Evolutionary conservation across 169 alveolate species (phyloP).

Genomic region (Miamiensis avidus): DNA sequence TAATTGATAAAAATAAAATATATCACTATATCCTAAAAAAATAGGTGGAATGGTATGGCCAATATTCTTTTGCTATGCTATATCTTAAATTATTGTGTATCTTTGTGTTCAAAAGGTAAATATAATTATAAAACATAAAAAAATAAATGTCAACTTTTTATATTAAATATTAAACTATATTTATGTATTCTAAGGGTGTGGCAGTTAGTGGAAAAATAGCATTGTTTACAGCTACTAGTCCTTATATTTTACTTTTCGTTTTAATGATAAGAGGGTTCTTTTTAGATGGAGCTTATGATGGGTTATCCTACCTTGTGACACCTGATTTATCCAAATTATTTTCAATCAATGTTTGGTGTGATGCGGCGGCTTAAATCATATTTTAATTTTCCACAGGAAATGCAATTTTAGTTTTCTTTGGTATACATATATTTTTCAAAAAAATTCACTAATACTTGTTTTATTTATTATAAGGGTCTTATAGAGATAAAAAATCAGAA

Average conservation of each 20-base stretch:
- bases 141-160: slow-evolving; percentile 11
- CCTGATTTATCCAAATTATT: slow-evolving; percentile 49
- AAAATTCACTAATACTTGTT: too few species aligned
- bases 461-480: neutral
- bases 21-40: neutral
- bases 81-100: slow-evolving; percentile 17
- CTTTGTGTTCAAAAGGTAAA: neutral
- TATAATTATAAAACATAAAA: slow-evolving; percentile 5
- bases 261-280: slow-evolving; percentile 48
- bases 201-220: slow-evolving; percentile 38
- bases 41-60: slow-evolving; percentile 22
- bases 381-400: slow-evolving; percentile 46
- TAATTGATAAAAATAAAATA: too few species aligned
- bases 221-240: slow-evolving; percentile 41
- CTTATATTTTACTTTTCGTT: slow-evolving; percentile 41
- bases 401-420: slow-evolving; percentile 35
- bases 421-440: neutral
- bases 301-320: slow-evolving; percentile 35
- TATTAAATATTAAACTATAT: neutral
- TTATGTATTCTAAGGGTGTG: slow-evolving; percentile 30
- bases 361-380: slow-evolving; percentile 56
- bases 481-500: slow-evolving; percentile 26
- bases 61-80: slow-evolving; percentile 13
- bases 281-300: slow-evolving; percentile 48
- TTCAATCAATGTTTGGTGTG: slow-evolving; percentile 50